Base-by-base conservation (phyloP, 1,139 yeast species). In the Arxiozyma telluris region DNA sequence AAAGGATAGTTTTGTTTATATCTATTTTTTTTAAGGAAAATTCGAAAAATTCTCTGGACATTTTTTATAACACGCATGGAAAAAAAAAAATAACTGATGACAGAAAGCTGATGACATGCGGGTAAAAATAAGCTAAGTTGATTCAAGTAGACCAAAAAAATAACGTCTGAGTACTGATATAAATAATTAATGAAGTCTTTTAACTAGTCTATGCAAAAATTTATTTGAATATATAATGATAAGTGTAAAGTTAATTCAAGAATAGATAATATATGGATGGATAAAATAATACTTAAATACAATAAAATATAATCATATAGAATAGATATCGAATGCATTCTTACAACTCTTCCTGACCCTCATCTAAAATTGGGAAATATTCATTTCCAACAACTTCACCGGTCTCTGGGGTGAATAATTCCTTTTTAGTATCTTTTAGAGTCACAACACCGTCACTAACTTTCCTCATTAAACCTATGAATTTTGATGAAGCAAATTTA, bases 391-490 rank as follows among this genome's bases (percentile, higher is more conserved):
- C 59, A 2, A 57, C 53, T 47, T 63, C 62, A 15, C 64, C 64
- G 21, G 59, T 59, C 5, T 52, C 48, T 9, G 64, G 64, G 7
- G 64, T 56, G 49, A 54, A 61, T 27, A 65, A 57, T 46, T 57
- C 61, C 23, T 58, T 60, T 57, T 56, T 55, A 21, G 53, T 50
- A 45, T 57, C 55, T 43, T 59, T 58, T 18, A 67, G 38, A 4
- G 70, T 63, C n/a, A 66, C 67, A 2, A 58, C 61, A 4, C 70
- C 71, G 22, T 61, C 66, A 47, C 69, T 62, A 8, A 67, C 58
- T 21, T 57, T 60, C 50, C 63, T 59, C 69, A 67, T 64, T 22
- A 67, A 55, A 2, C 61, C 61, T 52, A 67, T 57, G 43, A 67
- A 66, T 54, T 66, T 65, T 1, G 70, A 66, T 1, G 59, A 57